phyloP scores from a whole-genome alignment of 2,329 filamentous ascomycete genomes.

The Fusarium acutatum region DNA sequence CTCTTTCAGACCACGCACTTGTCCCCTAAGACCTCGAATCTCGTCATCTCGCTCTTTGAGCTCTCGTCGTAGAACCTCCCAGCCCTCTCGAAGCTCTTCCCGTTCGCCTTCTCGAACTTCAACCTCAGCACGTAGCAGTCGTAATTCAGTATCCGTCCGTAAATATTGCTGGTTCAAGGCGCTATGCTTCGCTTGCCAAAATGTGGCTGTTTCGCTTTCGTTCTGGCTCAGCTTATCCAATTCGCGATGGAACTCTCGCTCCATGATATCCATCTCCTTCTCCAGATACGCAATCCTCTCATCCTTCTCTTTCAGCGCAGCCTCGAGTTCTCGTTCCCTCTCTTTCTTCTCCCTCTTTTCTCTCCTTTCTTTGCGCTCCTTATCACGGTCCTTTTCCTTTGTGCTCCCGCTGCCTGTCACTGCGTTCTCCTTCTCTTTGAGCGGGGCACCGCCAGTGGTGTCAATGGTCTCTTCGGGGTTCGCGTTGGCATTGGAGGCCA shows the following conservation, averaged over 20 bases:
- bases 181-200: slow-evolving; percentile 67
- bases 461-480: slow-evolving; percentile 40
- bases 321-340: slow-evolving; percentile 40
- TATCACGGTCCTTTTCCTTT: slow-evolving; percentile 43
- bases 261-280: slow-evolving; percentile 61
- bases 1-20: slow-evolving; percentile 74
- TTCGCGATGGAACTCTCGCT: slow-evolving; percentile 61
- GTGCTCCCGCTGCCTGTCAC: slow-evolving; percentile 47
- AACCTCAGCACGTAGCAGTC: slow-evolving; percentile 60
- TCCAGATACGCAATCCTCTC: slow-evolving; percentile 62
- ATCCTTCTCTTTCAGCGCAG: slow-evolving; percentile 57
- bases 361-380: slow-evolving; percentile 39
- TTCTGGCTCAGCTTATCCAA: slow-evolving; percentile 61
- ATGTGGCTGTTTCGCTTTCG: slow-evolving; percentile 64
- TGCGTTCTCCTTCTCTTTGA: slow-evolving; percentile 40
- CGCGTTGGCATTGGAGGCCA: slow-evolving; percentile 35
- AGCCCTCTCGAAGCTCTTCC: slow-evolving; percentile 59
- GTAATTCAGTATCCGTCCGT: slow-evolving; percentile 61
- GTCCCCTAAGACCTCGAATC: slow-evolving; percentile 61
- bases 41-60: slow-evolving; percentile 64
- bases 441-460: slow-evolving; percentile 38
- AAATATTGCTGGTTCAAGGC: slow-evolving; percentile 61
- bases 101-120: slow-evolving; percentile 57
- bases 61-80: slow-evolving; percentile 57
- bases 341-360: slow-evolving; percentile 38